Evolutionary conservation across 805 yeast species (phyloP).

Genomic region (Candida sanyiensis): DNA sequence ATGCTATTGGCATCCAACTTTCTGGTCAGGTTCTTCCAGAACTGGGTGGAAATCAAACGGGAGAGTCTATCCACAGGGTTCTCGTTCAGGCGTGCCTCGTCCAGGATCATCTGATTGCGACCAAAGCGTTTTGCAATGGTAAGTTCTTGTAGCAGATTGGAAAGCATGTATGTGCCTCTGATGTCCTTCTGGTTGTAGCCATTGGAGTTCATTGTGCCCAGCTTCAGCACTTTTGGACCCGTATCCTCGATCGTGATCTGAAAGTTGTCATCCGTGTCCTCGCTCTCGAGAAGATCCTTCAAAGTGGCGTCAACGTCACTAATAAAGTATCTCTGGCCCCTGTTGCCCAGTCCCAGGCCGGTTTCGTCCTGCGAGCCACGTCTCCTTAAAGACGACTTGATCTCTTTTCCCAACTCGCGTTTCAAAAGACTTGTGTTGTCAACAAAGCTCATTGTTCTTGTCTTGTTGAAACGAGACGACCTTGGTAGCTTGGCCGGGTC

Average conservation of each 20-base stretch:
- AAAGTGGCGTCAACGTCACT: constrained; percentile 71
- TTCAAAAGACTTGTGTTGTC: constrained; percentile 23
- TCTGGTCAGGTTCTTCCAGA: constrained; percentile 79
- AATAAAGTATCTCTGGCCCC: constrained; percentile 51
- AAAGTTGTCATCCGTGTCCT: constrained; percentile 78
- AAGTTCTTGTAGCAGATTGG: constrained; percentile 81
- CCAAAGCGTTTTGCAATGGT: constrained; percentile 83
- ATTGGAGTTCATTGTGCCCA: constrained; percentile 80
- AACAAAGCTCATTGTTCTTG: constrained; percentile 51
- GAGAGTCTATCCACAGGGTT: constrained; percentile 78
- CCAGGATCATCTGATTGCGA: constrained; percentile 68
- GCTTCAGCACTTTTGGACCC: constrained; percentile 74
- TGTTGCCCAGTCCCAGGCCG: constrained; percentile 28
- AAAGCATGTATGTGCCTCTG: constrained; percentile 85
- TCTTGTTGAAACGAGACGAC: constrained; percentile 40
- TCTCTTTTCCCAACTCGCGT: constrained; percentile 19
- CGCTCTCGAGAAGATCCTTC: constrained; percentile 59
- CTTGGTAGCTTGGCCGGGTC: constrained; percentile 44
- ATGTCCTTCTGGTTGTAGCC: constrained; percentile 71
- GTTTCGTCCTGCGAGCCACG: constrained; percentile 53
- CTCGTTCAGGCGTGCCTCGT: constrained; percentile 78
- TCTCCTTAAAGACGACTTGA: constrained; percentile 32
- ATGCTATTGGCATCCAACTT: constrained; percentile 57
- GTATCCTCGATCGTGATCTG: constrained; percentile 84
- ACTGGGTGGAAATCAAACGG: constrained; percentile 66